phyloP scores from a whole-genome alignment of 192 early-diverging fungal genomes.

The Coemansia sp. region DNA sequence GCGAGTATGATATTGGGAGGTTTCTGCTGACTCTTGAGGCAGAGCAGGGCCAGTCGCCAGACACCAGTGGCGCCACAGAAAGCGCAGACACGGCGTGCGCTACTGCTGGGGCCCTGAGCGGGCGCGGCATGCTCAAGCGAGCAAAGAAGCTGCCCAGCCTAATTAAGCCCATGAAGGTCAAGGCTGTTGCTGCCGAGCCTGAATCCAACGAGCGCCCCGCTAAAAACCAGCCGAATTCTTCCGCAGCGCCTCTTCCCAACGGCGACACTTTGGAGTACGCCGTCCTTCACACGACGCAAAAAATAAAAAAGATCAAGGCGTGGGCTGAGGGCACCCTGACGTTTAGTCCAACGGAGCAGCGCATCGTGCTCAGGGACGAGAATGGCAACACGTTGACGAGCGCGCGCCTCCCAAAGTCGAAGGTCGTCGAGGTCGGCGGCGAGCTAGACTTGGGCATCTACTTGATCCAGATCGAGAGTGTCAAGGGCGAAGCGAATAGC shows the following conservation, averaged over 20 bases:
- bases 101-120: not conserved
- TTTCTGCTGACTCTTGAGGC: conserved; percentile 47
- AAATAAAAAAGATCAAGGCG: conserved; percentile 49
- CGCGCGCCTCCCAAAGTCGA: conserved; percentile 21
- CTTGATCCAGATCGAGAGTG: conserved; percentile 39
- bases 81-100: not conserved
- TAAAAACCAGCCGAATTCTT: not conserved
- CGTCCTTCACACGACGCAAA: conserved; percentile 51
- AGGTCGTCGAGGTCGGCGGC: conserved; percentile 24
- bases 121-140: not conserved
- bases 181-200: not conserved
- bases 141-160: conserved; percentile 34
- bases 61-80: not conserved
- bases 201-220: not conserved
- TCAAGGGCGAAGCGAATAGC: conserved; percentile 10
- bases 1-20: conserved; percentile 46
- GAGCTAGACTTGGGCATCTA: conserved; percentile 43
- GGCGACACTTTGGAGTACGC: conserved; percentile 17
- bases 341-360: conserved; percentile 9
- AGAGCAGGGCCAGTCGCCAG: conserved; percentile 10
- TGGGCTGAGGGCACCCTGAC: conserved; percentile 47
- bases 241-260: not conserved
- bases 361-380: conserved; percentile 27
- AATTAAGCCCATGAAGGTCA: conserved; percentile 41
- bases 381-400: conserved; percentile 26